phyloP scores from a whole-genome alignment of 805 yeast species.

The Saturnispora dispora region DNA sequence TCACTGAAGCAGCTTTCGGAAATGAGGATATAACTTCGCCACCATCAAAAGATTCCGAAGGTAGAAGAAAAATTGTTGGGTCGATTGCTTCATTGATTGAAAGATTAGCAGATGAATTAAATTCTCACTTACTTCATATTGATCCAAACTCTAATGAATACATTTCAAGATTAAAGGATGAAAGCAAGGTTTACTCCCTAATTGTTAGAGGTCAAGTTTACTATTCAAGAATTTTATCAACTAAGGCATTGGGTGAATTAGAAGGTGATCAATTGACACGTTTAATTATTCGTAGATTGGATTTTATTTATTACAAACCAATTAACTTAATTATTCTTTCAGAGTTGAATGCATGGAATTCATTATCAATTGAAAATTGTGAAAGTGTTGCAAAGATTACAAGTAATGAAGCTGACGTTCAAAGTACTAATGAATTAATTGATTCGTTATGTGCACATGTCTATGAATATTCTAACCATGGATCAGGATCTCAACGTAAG shows the following conservation, averaged over 20 bases:
- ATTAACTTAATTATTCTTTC: constrained; percentile 55
- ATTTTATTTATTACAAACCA: constrained; percentile 90
- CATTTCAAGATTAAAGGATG: constrained; percentile 83
- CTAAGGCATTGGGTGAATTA: constrained; percentile 32
- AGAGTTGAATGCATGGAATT: constrained; percentile 72
- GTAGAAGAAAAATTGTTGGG: constrained; percentile 70
- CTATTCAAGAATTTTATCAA: constrained; percentile 55
- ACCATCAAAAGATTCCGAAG: constrained; percentile 54
- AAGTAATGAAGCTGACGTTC: constrained; percentile 20
- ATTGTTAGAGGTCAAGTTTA: constrained; percentile 82
- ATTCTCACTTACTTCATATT: constrained; percentile 73
- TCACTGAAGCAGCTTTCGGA: constrained; percentile 63
- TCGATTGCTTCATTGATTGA: constrained; percentile 81
- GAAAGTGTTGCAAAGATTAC: constrained; percentile 26
- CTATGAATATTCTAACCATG: constrained; percentile 34
- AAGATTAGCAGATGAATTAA: constrained; percentile 90
- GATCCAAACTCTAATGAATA: constrained; percentile 96
- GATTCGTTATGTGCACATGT: constrained; percentile 57
- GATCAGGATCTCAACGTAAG: constrained; percentile 64
- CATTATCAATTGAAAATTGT: constrained; percentile 24
- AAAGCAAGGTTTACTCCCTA: constrained; percentile 62
- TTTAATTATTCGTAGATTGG: constrained; percentile 73
- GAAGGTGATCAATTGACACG: constrained; percentile 59
- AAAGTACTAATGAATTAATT: constrained; percentile 44
- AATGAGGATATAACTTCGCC: constrained; percentile 70